These are phyloP conservation scores for Penicillium sp. DNA, from an alignment of 2,329 filamentous ascomycete genomes.

Conservation along the genomic window DNA sequence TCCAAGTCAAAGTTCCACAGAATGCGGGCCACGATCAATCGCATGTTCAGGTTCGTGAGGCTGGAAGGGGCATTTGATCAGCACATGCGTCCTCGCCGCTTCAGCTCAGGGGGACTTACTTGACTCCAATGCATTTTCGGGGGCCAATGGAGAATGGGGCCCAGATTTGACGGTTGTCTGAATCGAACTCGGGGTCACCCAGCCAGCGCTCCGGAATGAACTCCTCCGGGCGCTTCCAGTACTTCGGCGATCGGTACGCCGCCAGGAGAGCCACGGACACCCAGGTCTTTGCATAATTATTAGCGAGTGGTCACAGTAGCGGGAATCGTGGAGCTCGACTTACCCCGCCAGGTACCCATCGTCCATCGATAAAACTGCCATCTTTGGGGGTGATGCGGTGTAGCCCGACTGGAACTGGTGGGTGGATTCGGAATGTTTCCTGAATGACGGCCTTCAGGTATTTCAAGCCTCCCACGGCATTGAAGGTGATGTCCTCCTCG, in stretches of 20 bases:
- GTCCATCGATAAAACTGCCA: slow-evolving; percentile 9
- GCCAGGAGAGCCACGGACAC: slow-evolving; percentile 12
- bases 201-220: slow-evolving; percentile 17
- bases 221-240: slow-evolving; percentile 6
- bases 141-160: slow-evolving; percentile 16
- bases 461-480: not conserved
- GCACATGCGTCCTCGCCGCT: not conserved
- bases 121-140: slow-evolving; percentile 13
- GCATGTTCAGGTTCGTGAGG: slow-evolving; percentile 11
- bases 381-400: slow-evolving; percentile 6
- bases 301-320: not conserved
- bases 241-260: slow-evolving; percentile 8
- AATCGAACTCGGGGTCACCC: slow-evolving; percentile 7
- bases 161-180: slow-evolving; percentile 11
- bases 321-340: not conserved
- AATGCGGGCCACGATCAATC: slow-evolving; percentile 2
- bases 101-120: not conserved
- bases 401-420: slow-evolving; percentile 10
- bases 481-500: slow-evolving; percentile 12
- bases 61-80: not conserved
- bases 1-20: slow-evolving; percentile 18
- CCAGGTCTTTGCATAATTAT: slow-evolving; percentile 11
- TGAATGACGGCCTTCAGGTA: slow-evolving; percentile 8
- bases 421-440: slow-evolving; percentile 12
- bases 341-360: slow-evolving; percentile 11